A percentile compares a stretch with the other conserved stretches of the same genome.
phyloP scores from a whole-genome alignment of 2,329 filamentous ascomycete species.

The Phyllosticta citribraziliensis region DNA sequence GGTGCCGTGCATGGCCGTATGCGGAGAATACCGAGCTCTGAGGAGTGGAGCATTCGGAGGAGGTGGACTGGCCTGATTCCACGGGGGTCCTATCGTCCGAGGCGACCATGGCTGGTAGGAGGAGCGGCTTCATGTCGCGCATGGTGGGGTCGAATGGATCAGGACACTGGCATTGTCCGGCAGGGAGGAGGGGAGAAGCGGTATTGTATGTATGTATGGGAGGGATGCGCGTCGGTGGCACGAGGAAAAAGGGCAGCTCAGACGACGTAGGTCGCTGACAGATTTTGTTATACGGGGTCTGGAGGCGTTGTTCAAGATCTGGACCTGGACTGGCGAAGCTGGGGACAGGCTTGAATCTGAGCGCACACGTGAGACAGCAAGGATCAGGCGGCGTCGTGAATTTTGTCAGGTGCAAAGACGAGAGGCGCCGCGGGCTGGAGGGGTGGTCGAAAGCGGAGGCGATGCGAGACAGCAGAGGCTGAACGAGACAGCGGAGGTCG shows the following conservation, averaged over 20 bases:
- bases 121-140: constrained; percentile 31
- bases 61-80: constrained; percentile 31
- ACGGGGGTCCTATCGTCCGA: constrained; percentile 23
- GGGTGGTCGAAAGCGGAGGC: background rate
- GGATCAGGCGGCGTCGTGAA: background rate
- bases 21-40: constrained; percentile 60
- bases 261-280: constrained; percentile 27
- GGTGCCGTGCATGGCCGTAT: constrained; percentile 53
- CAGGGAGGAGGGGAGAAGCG: background rate
- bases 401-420: constrained; percentile 4
- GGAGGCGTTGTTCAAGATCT: background rate
- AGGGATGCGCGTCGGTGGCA: constrained; percentile 23
- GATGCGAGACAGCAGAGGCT: constrained; percentile 2
- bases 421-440: constrained; percentile 5
- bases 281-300: constrained; percentile 8
- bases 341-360: constrained; percentile 1
- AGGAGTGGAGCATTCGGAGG: constrained; percentile 59
- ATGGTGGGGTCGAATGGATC: constrained; percentile 20
- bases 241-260: constrained; percentile 21
- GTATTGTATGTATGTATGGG: background rate
- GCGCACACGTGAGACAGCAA: constrained; percentile 8
- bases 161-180: constrained; percentile 13
- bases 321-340: constrained; percentile 9
- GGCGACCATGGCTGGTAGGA: constrained; percentile 29
- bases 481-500: constrained; percentile 3